Conservation (phyloP, 331 rosid genomes). For the Malus hybrid region DNA sequence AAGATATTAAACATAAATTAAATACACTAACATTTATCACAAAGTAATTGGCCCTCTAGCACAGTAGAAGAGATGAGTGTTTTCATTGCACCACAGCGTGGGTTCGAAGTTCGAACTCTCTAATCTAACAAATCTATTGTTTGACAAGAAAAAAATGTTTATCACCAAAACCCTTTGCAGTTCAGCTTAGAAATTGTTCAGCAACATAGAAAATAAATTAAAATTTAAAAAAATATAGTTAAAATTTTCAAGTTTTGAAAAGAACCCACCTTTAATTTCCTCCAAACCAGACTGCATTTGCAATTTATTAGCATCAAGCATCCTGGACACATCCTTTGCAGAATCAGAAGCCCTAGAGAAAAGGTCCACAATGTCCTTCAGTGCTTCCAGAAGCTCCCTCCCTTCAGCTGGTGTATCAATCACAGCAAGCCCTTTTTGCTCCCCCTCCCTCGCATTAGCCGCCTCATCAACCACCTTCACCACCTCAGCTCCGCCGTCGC, state of each 20-base stretch:
- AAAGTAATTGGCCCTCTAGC: too few relatives aligned
- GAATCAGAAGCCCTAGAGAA: conserved; percentile 71
- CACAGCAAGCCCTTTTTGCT: conserved; percentile 52
- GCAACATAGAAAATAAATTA: conserved; percentile 1
- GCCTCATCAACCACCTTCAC: conserved; percentile 35
- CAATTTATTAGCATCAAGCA: conserved; percentile 82
- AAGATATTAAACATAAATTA: too few relatives aligned
- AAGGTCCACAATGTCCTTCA: conserved; percentile 72
- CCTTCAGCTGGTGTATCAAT: conserved; percentile 70
- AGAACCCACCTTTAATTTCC: conserved; percentile 68
- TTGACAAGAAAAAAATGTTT: not conserved
- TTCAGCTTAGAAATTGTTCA: conserved; percentile 3
- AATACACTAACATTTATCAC: too few relatives aligned
- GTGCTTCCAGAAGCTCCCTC: conserved; percentile 85
- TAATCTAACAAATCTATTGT: too few relatives aligned
- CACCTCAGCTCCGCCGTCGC: conserved; percentile 32
- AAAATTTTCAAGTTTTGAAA: not conserved
- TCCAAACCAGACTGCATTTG: conserved; percentile 81
- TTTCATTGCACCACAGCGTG: too few relatives aligned
- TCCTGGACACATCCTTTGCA: conserved; percentile 69
- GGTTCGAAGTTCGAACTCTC: too few relatives aligned
- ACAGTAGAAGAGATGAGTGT: too few relatives aligned
- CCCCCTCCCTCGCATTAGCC: conserved; percentile 31
- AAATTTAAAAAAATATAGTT: not conserved
- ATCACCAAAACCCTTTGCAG: conserved; percentile 2